Base-by-base conservation (phyloP, 805 yeast species). In the Candida lessepsii region DNA sequence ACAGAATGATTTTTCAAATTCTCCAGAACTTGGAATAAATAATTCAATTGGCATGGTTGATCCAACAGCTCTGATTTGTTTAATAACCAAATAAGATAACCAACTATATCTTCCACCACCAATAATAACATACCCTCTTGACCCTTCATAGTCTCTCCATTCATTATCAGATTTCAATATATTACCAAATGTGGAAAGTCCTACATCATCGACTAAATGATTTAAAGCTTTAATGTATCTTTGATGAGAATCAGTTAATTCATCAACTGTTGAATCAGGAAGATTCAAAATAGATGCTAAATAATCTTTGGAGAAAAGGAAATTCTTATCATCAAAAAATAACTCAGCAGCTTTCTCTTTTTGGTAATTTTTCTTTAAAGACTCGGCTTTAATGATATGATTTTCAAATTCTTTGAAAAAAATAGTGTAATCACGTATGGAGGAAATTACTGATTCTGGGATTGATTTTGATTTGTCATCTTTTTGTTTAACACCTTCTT, bases 41-140 rank as follows among this genome's bases (percentile, higher is more conserved):
- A 76, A 63, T 54, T 76, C 82, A 23, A 75, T 67, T 2, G 81
- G 81, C 27, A 73, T 46, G n/a, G 50, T 58, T 9, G 73, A 61
- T 2, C 78, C 79, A 1, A 64, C 49, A 3, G 61, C 57, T 21
- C 80, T 51, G 28, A 69, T 54, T 51, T 76, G 80, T 45, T 61
- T 62, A 29, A 76, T 72, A 21, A 70, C 77, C 28, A 76, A 50
- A 45, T 69, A 64, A 3, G 78, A 61, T 33, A 76, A 60, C 79
- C 81, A 74, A 34, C 71, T 62, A 50, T 65, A 76, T 46, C 67
- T 54, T 1, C 75, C 77, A 11, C 82, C 76, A 7, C 83, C 82
- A 32, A 76, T 75, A 27, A 75, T 54, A 10, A 76, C 80, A 47
- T 61, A 64, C 6, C 75, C 75, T 19, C 52, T 45, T 1, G 66